Conservation (phyloP, 768 basidiomycete species). For the Lactarius pseudohatsudake region DNA sequence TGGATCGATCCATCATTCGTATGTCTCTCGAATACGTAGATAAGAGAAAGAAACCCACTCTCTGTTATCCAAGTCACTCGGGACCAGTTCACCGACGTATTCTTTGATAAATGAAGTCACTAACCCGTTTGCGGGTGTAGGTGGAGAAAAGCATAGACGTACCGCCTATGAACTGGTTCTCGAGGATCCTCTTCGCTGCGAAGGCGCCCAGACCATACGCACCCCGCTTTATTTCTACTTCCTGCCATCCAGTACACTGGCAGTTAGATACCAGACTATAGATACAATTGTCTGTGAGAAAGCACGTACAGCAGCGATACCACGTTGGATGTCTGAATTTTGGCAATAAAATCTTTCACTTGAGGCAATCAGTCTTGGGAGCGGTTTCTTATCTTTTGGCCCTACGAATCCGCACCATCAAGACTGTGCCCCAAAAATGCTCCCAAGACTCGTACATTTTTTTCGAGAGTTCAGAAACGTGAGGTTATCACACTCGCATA, state of each 20-base stretch:
- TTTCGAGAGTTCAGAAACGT: slow-evolving; percentile 30
- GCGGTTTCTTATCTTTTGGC: too few relatives aligned
- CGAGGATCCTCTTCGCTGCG: slow-evolving; percentile 8
- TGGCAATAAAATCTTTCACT: neutral
- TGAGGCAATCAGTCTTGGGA: neutral
- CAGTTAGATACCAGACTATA: neutral
- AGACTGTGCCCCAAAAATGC: neutral
- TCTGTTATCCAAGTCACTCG: slow-evolving; percentile 46
- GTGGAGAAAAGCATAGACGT: neutral
- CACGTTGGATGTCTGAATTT: slow-evolving; percentile 23
- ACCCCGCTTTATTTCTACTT: slow-evolving; percentile 23
- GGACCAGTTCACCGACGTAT: slow-evolving; percentile 64
- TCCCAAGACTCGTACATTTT: neutral
- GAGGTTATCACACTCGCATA: slow-evolving; percentile 54
- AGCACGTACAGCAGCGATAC: slow-evolving; percentile 11
- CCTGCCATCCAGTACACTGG: neutral
- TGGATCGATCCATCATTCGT: slow-evolving; percentile 4
- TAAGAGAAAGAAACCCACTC: slow-evolving; percentile 41
- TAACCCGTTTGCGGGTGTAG: too few relatives aligned
- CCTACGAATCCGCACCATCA: neutral
- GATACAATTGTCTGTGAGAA: too few relatives aligned
- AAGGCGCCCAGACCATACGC: slow-evolving; percentile 57
- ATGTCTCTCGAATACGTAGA: too few relatives aligned
- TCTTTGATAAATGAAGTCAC: slow-evolving; percentile 41
- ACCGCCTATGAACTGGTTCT: slow-evolving; percentile 31